Evolutionary conservation across 2,329 filamentous ascomycete species (phyloP).

Genomic region (Pseudogymnoascus sp.): DNA sequence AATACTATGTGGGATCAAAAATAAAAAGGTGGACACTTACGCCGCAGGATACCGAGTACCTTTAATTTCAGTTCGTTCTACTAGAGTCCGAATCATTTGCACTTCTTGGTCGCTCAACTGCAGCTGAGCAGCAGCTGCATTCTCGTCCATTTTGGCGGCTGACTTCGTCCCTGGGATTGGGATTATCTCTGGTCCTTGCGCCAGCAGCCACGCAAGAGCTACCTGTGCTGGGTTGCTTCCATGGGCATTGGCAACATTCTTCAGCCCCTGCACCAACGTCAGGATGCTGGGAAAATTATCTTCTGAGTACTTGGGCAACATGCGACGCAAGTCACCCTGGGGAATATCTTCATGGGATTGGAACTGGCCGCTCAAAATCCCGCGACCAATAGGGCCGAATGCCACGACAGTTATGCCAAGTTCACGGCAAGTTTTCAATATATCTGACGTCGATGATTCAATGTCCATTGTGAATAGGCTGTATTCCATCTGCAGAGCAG

Average conservation of each 20-base stretch:
- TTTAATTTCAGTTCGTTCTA: slow-evolving; percentile 15
- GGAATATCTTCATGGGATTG: slow-evolving; percentile 35
- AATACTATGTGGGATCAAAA: neutral
- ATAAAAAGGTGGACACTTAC: slow-evolving; percentile 12
- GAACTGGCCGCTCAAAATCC: slow-evolving; percentile 38
- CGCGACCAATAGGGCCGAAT: slow-evolving; percentile 38
- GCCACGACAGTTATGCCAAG: slow-evolving; percentile 34
- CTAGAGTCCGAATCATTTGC: slow-evolving; percentile 15
- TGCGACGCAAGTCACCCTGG: slow-evolving; percentile 29
- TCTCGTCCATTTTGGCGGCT: slow-evolving; percentile 7
- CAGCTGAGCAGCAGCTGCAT: slow-evolving; percentile 11
- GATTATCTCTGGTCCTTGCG: slow-evolving; percentile 9
- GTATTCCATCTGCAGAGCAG: slow-evolving; percentile 44
- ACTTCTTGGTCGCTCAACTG: slow-evolving; percentile 19
- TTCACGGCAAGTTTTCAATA: slow-evolving; percentile 34
- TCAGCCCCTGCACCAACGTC: slow-evolving; percentile 35
- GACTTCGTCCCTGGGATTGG: slow-evolving; percentile 11
- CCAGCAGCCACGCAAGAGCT: slow-evolving; percentile 39
- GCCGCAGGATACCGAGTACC: slow-evolving; percentile 17
- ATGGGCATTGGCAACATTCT: slow-evolving; percentile 36
- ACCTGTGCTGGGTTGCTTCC: slow-evolving; percentile 37
- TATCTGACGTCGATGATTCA: slow-evolving; percentile 27
- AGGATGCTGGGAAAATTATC: slow-evolving; percentile 41
- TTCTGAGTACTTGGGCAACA: slow-evolving; percentile 12
- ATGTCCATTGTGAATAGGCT: slow-evolving; percentile 39